Evolutionary conservation across 257 asterid genomes (phyloP).

Genomic region (Gentiana macrophylla): DNA sequence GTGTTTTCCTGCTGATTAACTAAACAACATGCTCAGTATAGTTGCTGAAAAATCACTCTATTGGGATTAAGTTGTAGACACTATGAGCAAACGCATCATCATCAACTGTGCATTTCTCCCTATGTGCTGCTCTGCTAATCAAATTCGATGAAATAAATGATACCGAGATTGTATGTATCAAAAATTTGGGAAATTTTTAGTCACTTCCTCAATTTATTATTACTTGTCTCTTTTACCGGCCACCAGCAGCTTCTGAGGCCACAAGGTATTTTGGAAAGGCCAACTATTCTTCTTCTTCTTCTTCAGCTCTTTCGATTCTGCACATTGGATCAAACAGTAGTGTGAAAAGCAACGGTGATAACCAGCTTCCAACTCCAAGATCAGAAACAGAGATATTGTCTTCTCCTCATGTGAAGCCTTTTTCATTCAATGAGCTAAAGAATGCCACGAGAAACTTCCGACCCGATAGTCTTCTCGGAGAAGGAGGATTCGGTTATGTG

Average conservation of each 20-base stretch:
- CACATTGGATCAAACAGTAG: conserved; percentile 50
- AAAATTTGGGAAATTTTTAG: too few species aligned
- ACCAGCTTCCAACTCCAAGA: conserved; percentile 68
- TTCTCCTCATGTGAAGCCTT: conserved; percentile 69
- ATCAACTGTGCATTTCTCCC: too few species aligned
- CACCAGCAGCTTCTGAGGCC: conserved; percentile 28
- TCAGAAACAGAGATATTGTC: conserved; percentile 74
- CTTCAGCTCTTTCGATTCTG: conserved; percentile 41
- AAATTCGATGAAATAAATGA: too few species aligned
- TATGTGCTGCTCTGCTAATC: too few species aligned
- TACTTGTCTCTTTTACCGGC: too few species aligned
- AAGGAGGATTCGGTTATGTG: conserved; percentile 94
- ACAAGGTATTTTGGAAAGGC: conserved; percentile 35
- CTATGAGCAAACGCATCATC: too few species aligned
- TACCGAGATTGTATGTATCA: too few species aligned
- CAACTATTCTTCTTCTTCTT: conserved; percentile 12
- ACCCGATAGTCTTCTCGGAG: conserved; percentile 92
- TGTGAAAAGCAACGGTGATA: conserved; percentile 43
- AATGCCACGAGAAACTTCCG: conserved; percentile 84
- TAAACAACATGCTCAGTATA: too few species aligned
- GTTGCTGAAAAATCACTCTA: too few species aligned
- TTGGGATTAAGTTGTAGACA: too few species aligned
- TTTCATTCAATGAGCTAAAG: conserved; percentile 64
- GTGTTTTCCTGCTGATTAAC: too few species aligned
- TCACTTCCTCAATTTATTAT: too few species aligned